Conservation (phyloP, 306 rosid species). For the Inga leiocalycina region DNA sequence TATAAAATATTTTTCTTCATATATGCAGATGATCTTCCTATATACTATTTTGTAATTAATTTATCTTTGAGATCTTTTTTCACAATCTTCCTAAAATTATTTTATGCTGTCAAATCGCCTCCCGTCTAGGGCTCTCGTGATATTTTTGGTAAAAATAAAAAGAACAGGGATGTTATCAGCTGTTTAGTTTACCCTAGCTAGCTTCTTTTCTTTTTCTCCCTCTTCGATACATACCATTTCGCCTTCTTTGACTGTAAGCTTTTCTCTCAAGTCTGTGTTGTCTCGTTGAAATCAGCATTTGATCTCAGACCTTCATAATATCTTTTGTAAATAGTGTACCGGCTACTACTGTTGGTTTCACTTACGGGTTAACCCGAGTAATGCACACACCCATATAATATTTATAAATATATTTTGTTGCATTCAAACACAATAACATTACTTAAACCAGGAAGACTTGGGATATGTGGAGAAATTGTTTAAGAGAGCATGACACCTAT, state of each 20-base stretch:
- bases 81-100: neutral
- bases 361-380: neutral
- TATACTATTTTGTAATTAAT: too few relatives aligned
- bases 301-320: neutral
- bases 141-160: neutral
- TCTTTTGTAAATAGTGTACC: neutral
- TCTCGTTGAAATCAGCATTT: neutral
- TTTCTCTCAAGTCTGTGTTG: neutral
- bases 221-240: neutral
- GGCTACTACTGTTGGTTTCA: neutral
- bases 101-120: slow-evolving; percentile 32
- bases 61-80: too few relatives aligned
- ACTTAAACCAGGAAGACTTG: too few relatives aligned
- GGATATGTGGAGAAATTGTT: too few relatives aligned
- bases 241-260: neutral
- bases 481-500: too few relatives aligned
- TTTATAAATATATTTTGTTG: too few relatives aligned
- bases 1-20: too few relatives aligned
- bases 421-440: too few relatives aligned
- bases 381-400: neutral
- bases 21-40: too few relatives aligned
- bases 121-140: neutral
- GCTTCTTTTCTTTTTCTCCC: neutral
- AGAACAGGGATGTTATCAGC: neutral
- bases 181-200: neutral